These are phyloP conservation scores for Beauveria medogensis DNA, from an alignment of 2,329 filamentous ascomycete genomes.

Conservation along the genomic window DNA sequence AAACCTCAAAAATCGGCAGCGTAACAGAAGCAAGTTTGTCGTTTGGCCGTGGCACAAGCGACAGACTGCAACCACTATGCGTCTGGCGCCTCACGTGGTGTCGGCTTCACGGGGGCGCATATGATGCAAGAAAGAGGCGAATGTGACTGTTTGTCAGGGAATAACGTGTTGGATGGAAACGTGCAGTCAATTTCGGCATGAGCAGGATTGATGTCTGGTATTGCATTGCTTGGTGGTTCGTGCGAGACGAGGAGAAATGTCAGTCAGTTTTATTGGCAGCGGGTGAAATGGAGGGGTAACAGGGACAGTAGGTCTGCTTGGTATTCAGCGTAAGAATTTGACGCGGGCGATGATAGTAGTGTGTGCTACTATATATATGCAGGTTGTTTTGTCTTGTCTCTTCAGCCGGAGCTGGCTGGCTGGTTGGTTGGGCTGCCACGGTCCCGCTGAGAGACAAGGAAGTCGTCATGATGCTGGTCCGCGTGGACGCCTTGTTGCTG, in stretches of 20 bases:
- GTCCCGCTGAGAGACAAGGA: neutral
- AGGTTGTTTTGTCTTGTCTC: neutral
- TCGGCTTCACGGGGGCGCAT: slow-evolving; percentile 3
- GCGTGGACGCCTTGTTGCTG: slow-evolving; percentile 6
- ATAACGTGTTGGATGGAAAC: neutral
- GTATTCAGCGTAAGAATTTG: neutral
- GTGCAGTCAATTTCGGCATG: neutral
- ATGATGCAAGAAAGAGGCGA: neutral
- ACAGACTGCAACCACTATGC: slow-evolving; percentile 1
- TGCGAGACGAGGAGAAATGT: neutral
- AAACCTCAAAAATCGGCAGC: neutral
- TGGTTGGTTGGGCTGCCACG: slow-evolving; percentile 4
- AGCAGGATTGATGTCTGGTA: neutral
- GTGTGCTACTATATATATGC: slow-evolving; percentile 10
- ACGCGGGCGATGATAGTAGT: neutral
- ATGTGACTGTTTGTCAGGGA: neutral
- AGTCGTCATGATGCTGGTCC: neutral
- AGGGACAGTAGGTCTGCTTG: neutral
- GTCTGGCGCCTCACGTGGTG: slow-evolving; percentile 2
- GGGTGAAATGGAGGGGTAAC: slow-evolving; percentile 2
- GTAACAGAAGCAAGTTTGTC: neutral
- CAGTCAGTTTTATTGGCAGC: slow-evolving; percentile 5
- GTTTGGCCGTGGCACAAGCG: neutral
- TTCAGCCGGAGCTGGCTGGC: neutral
- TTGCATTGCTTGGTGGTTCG: slow-evolving; percentile 5